Percentiles rank a stretch among this genome's conserved stretches.
phyloP scores from a whole-genome alignment of 2,329 filamentous ascomycete genomes.

The Fusarium bulbicola region DNA sequence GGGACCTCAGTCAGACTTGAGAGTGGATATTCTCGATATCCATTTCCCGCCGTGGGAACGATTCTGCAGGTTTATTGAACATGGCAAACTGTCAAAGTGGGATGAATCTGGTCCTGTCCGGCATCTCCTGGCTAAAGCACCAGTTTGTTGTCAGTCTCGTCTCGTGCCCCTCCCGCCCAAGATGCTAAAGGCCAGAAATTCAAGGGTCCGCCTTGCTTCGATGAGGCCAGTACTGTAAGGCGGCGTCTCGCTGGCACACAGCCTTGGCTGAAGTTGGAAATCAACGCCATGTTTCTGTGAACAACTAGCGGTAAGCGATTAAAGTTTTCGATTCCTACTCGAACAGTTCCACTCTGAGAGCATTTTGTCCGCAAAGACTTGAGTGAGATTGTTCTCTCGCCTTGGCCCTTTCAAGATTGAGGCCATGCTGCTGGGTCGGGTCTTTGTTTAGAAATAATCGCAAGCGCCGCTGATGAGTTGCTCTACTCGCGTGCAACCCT shows the following conservation, averaged over 20 bases:
- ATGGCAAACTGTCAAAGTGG: neutral
- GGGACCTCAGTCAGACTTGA: neutral
- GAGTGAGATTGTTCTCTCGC: neutral
- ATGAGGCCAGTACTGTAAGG: constrained; percentile 18
- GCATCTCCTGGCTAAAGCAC: constrained; percentile 5
- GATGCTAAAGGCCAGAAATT: constrained; percentile 17
- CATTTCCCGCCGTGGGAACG: neutral
- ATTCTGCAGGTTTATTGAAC: constrained; percentile 11
- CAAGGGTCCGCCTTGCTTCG: constrained; percentile 32
- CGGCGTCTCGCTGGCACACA: constrained; percentile 32
- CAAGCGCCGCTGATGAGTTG: constrained; percentile 25
- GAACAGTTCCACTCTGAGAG: constrained; percentile 20
- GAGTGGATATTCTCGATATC: neutral
- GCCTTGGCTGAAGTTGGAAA: constrained; percentile 25
- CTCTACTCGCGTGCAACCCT: constrained; percentile 35
- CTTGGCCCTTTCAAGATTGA: neutral
- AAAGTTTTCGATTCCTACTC: constrained; percentile 10
- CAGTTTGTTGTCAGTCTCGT: constrained; percentile 19
- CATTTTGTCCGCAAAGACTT: neutral
- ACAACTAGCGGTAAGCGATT: constrained; percentile 41
- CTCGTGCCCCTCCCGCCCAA: constrained; percentile 30
- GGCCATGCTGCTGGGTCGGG: neutral
- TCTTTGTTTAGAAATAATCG: neutral
- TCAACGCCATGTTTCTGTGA: constrained; percentile 28
- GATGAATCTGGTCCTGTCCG: neutral